Evolutionary conservation across 106 monocot genomes (phyloP).

Genomic region (Dioscorea alata): DNA sequence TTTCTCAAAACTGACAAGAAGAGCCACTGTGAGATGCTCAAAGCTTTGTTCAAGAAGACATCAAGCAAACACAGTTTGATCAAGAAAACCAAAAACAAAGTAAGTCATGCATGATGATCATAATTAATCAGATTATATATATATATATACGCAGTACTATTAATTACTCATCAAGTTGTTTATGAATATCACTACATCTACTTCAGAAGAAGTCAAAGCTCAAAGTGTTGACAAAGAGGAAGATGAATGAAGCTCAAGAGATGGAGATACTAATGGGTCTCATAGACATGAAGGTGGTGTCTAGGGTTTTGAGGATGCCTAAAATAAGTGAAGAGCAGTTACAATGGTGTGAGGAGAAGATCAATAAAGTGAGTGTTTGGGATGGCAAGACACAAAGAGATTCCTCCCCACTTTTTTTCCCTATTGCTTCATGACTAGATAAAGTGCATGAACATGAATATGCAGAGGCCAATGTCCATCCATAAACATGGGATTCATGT

Average conservation of each 20-base stretch:
- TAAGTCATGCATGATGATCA: conserved; percentile 12
- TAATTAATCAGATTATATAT: not conserved
- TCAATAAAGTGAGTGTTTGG: conserved; percentile 69
- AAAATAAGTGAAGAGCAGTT: conserved; percentile 62
- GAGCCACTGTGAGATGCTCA: conserved; percentile 36
- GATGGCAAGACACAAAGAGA: conserved; percentile 74
- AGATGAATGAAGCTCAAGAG: conserved; percentile 43
- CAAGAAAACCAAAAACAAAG: conserved; percentile 66
- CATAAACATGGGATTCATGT: conserved; percentile 32
- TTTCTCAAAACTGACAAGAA: conserved; percentile 79
- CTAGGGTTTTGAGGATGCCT: conserved; percentile 75
- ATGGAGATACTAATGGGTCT: conserved; percentile 77
- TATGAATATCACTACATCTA: not conserved
- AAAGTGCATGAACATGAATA: conserved; percentile 29
- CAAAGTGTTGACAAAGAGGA: conserved; percentile 53
- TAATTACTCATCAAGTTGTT: not conserved
- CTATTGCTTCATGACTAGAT: conserved; percentile 42
- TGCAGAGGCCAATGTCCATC: not conserved
- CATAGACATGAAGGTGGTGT: conserved; percentile 84
- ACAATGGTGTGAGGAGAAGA: conserved; percentile 96
- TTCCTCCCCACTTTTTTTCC: conserved; percentile 78
- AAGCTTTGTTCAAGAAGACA: conserved; percentile 39
- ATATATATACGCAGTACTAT: not conserved
- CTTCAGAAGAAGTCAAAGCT: conserved; percentile 71
- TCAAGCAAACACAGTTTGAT: conserved; percentile 30